A percentile compares a stretch with the other conserved stretches of the same genome.
These are phyloP conservation scores for Lecanicillium sp. DNA, from an alignment of 2,329 filamentous ascomycete species.

Conservation along the genomic window DNA sequence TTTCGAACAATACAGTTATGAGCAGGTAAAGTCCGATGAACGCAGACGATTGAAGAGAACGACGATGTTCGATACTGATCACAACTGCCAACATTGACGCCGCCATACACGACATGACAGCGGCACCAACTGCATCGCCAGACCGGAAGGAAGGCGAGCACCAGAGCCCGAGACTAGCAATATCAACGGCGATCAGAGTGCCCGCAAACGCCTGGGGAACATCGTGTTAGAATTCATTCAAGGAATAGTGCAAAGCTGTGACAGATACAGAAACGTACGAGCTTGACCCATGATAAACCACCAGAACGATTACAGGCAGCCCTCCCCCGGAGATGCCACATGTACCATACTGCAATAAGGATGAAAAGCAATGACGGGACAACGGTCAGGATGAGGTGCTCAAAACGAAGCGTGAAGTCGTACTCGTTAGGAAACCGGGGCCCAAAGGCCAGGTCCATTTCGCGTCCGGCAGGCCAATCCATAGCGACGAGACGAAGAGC, in stretches of 20 bases:
- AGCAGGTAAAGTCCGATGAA: conserved; percentile 24
- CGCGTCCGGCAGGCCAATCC: too few relatives aligned
- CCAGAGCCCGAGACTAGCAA: neutral
- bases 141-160: neutral
- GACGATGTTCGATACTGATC: conserved; percentile 19
- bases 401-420: conserved; percentile 3
- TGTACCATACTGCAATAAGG: neutral
- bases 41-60: conserved; percentile 22
- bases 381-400: conserved; percentile 2
- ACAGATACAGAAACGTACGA: neutral
- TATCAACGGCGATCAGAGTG: neutral
- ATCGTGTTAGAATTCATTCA: too few relatives aligned
- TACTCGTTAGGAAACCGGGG: conserved; percentile 1
- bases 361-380: conserved; percentile 1
- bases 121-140: neutral
- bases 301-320: neutral
- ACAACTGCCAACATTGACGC: too few relatives aligned
- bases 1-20: conserved; percentile 23
- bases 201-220: too few relatives aligned
- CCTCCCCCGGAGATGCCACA: neutral
- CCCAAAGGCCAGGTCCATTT: neutral
- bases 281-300: conserved; percentile 1
- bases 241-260: too few relatives aligned
- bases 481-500: too few relatives aligned
- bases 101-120: neutral